phyloP scores from a whole-genome alignment of 805 yeast species.

The Soucietia sequanensis region DNA sequence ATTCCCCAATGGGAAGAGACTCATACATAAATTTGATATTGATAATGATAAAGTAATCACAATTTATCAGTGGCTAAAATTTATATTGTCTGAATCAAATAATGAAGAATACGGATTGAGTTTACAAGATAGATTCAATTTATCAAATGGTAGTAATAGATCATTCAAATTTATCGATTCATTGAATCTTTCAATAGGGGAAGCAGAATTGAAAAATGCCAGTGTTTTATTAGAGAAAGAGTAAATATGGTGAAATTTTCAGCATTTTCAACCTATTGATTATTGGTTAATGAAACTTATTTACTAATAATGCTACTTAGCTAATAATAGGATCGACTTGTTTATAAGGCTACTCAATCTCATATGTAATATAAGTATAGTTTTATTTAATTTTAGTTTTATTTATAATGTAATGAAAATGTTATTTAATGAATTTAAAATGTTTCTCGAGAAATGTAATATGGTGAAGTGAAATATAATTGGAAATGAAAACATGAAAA shows the following conservation, averaged over 20 bases:
- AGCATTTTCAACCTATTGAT: too few species aligned
- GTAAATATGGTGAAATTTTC: too few species aligned
- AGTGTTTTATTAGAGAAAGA: conserved; percentile 65
- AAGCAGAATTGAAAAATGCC: conserved; percentile 80
- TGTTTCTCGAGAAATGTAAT: too few species aligned
- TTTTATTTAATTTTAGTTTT: too few species aligned
- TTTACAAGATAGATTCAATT: conserved; percentile 25
- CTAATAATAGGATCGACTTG: neutral
- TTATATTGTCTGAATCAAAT: conserved; percentile 43
- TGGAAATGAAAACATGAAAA: too few species aligned
- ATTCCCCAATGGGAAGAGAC: conserved; percentile 80
- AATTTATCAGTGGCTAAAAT: conserved; percentile 68
- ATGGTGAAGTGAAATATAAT: too few species aligned
- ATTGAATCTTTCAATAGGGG: conserved; percentile 60
- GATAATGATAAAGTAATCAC: conserved; percentile 52
- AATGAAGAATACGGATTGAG: conserved; percentile 53
- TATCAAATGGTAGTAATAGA: conserved; percentile 33
- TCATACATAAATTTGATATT: conserved; percentile 65
- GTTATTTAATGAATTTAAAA: too few species aligned
- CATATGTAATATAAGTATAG: too few species aligned
- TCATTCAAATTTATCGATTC: conserved; percentile 55
- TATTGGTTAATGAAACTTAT: too few species aligned
- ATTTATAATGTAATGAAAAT: too few species aligned
- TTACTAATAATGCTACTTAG: conserved; percentile 1
- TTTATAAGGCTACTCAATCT: conserved; percentile 2